Evolutionary conservation across 257 asterid species (phyloP), one percentile per base, ranked within the genome.

Genomic region (Przewalskia tangutica): DNA sequence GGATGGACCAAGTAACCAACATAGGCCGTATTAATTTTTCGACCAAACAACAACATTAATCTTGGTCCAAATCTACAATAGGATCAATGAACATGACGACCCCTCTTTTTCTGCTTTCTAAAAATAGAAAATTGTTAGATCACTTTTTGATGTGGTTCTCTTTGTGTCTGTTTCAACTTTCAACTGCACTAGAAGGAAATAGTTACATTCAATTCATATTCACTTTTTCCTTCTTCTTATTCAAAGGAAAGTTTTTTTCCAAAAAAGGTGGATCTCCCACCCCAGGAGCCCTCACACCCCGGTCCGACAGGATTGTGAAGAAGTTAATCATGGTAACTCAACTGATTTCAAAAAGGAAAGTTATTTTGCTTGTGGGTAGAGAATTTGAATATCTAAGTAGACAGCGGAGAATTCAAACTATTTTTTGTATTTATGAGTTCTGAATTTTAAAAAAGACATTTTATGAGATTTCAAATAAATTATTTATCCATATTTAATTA

Each of bases 71-170:
- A 48, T 73, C 44, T 48, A 20, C 84, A 67, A 63, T 82, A 76
- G 81, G 87, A 46, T 36, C 77, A 11, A 73, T 73, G 62, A 73
- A 73, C 50, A 4, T 6, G 17, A 27, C 32, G 32, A 1, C 17
- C 55, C 42, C 17, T n/a, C 51, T 14, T 82, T 84, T 71, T 63
- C 71, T 68, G 73, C 62, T 70, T 86, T 53, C 89, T 58, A 86
- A 77, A 70, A 77, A 59, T 82, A 59, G 87, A 46, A 86, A 83
- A 82, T 16, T 66, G 36, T 58, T 82, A 27, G 80, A 82, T 82
- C 36, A 71, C 50, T 70, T 79, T 82, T 50, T 73, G 38, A 48
- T 56, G 55, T 12, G 56, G 78, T 27, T 60, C 67, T 78, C 62
- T 82, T 67, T 38, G 46, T 54, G 36, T 83, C 64, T 85, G 76